These are phyloP conservation scores for Verticillium zaregamsianum DNA, from an alignment of 2,329 filamentous ascomycete genomes.

Conservation along the genomic window DNA sequence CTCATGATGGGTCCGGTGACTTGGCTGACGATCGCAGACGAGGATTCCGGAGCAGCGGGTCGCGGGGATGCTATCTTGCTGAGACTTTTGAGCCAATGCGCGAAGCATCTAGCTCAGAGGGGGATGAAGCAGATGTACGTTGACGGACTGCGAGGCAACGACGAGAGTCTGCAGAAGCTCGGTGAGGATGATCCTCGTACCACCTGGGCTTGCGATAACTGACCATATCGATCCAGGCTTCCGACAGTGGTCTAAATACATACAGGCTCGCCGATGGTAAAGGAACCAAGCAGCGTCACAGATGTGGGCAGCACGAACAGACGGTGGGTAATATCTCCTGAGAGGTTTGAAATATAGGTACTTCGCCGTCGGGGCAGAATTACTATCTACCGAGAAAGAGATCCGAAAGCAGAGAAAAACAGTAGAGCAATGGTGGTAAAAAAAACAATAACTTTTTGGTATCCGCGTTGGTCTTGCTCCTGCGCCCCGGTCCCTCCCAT, in stretches of 20 bases:
- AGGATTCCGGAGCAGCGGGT: constrained; percentile 35
- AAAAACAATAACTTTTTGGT: background rate
- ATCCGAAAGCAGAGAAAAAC: constrained; percentile 14
- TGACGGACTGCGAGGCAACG: constrained; percentile 48
- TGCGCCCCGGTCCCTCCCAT: background rate
- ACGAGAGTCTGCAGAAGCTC: constrained; percentile 45
- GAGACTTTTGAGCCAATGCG: constrained; percentile 49
- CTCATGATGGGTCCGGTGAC: background rate
- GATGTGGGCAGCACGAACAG: background rate
- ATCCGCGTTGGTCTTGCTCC: background rate
- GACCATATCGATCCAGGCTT: constrained; percentile 38
- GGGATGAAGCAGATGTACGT: constrained; percentile 53
- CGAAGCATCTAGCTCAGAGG: constrained; percentile 38
- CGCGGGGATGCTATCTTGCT: constrained; percentile 46
- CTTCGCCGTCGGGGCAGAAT: background rate
- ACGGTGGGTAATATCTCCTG: background rate
- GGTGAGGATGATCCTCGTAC: constrained; percentile 33
- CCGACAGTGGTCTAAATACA: constrained; percentile 54
- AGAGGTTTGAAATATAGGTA: background rate
- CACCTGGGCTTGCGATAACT: background rate
- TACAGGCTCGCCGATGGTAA: constrained; percentile 46
- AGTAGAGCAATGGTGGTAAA: constrained; percentile 7
- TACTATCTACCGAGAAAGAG: background rate
- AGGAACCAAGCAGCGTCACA: background rate
- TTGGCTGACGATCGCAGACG: constrained; percentile 27